Conservation (phyloP, 345 rosid genomes). For the Fremontodendron californicum region DNA sequence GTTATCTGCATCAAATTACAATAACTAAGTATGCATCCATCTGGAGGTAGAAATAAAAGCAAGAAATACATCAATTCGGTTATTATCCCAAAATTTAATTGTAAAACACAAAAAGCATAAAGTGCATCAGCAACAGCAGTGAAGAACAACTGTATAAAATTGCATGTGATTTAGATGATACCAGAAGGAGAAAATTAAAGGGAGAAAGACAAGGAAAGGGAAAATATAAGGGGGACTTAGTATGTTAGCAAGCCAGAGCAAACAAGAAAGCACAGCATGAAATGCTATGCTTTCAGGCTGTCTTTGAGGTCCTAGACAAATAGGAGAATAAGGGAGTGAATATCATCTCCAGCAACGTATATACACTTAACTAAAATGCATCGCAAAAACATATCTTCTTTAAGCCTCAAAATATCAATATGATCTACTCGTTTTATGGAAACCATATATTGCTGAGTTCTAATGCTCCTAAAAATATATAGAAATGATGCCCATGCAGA, state of each 20-base stretch:
- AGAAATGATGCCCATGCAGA: neutral
- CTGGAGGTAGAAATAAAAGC: neutral
- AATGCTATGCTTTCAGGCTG: neutral
- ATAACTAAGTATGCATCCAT: conserved; percentile 25
- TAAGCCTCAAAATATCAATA: conserved; percentile 5
- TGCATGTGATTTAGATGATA: neutral
- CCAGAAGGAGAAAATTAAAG: neutral
- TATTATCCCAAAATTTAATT: neutral
- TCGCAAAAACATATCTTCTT: neutral
- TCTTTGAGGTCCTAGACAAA: neutral
- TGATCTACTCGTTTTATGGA: neutral
- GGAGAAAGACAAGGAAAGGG: neutral
- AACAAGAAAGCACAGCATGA: neutral
- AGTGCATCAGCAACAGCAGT: neutral
- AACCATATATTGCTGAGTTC: neutral
- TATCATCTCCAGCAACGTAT: neutral
- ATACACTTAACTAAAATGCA: neutral
- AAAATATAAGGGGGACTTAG: neutral
- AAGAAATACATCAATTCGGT: neutral
- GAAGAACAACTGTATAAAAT: neutral
- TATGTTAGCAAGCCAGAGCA: neutral
- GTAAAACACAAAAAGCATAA: conserved; percentile 8
- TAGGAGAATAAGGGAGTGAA: neutral
- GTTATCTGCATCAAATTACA: conserved; percentile 60
- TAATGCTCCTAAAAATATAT: neutral